Percentiles rank a stretch among this genome's conserved stretches.
phyloP scores from a whole-genome alignment of 2,329 filamentous ascomycete genomes.

The Dactylonectria macrodidyma region DNA sequence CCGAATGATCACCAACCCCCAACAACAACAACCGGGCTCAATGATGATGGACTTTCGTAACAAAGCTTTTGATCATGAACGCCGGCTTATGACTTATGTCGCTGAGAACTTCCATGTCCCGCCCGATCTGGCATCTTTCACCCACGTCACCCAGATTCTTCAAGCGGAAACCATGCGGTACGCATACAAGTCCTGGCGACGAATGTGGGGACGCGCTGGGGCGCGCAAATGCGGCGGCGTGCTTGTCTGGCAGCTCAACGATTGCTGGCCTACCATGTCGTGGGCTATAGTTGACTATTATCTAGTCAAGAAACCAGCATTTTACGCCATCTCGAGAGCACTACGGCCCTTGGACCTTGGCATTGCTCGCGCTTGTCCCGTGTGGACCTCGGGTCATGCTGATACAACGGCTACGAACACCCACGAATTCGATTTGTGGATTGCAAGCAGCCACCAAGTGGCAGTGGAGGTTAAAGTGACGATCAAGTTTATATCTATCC shows the following conservation, averaged over 20 bases:
- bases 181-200: conserved; percentile 71
- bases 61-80: conserved; percentile 84
- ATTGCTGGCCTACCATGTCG: conserved; percentile 77
- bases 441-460: conserved; percentile 52
- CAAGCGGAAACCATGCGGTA: conserved; percentile 67
- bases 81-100: conserved; percentile 81
- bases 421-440: conserved; percentile 60
- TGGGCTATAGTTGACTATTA: conserved; percentile 78
- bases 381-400: conserved; percentile 63
- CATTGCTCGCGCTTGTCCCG: conserved; percentile 60
- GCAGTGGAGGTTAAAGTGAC: conserved; percentile 46
- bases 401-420: conserved; percentile 52
- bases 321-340: conserved; percentile 66
- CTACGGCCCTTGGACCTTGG: conserved; percentile 73
- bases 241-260: conserved; percentile 79
- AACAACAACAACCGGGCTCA: conserved; percentile 75
- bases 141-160: conserved; percentile 75
- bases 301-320: conserved; percentile 75
- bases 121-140: conserved; percentile 78
- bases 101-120: conserved; percentile 78
- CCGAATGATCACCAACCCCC: conserved; percentile 69
- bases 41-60: conserved; percentile 87
- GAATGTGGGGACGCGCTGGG: conserved; percentile 71
- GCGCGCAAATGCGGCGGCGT: conserved; percentile 73
- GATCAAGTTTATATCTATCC: conserved; percentile 59